phyloP scores from a whole-genome alignment of 208 protist species.

The Cochliopodium minus region DNA sequence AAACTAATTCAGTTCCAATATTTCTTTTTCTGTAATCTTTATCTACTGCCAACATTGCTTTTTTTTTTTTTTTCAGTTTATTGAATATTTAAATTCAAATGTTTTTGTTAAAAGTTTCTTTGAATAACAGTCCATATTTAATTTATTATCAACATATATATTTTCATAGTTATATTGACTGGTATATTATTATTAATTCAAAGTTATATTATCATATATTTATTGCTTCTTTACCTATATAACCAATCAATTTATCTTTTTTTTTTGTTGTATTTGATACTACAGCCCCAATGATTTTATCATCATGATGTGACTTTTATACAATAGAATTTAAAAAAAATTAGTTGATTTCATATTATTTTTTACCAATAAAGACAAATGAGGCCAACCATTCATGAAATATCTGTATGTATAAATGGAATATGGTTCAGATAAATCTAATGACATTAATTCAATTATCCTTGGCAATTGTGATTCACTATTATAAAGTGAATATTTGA shows the following conservation, averaged over 20 bases:
- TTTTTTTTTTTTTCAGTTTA: conserved; percentile 42
- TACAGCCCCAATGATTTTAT: conserved; percentile 58
- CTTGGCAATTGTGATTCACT: conserved; percentile 40
- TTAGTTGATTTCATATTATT: neutral
- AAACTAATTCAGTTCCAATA: conserved; percentile 66
- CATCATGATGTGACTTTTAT: neutral
- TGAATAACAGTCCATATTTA: too few species aligned
- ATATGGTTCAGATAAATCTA: conserved; percentile 91
- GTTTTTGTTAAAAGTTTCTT: neutral
- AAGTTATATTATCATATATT: too few species aligned
- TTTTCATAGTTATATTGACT: too few species aligned
- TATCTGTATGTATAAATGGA: conserved; percentile 95
- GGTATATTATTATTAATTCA: too few species aligned
- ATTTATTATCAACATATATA: too few species aligned
- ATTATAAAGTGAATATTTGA: too few species aligned
- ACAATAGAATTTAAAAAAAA: too few species aligned
- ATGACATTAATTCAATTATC: conserved; percentile 72
- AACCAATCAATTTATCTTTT: conserved; percentile 26
- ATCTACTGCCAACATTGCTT: conserved; percentile 91
- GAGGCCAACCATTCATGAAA: conserved; percentile 87
- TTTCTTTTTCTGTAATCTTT: conserved; percentile 58
- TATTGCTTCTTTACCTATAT: too few species aligned
- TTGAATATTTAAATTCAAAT: neutral
- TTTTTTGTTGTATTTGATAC: conserved; percentile 59
- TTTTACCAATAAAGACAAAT: conserved; percentile 67